Percentiles rank a stretch among this genome's conserved stretches.
Evolutionary conservation across 2,329 filamentous ascomycete genomes (phyloP).

Genomic region (Fusarium tuaranense): DNA sequence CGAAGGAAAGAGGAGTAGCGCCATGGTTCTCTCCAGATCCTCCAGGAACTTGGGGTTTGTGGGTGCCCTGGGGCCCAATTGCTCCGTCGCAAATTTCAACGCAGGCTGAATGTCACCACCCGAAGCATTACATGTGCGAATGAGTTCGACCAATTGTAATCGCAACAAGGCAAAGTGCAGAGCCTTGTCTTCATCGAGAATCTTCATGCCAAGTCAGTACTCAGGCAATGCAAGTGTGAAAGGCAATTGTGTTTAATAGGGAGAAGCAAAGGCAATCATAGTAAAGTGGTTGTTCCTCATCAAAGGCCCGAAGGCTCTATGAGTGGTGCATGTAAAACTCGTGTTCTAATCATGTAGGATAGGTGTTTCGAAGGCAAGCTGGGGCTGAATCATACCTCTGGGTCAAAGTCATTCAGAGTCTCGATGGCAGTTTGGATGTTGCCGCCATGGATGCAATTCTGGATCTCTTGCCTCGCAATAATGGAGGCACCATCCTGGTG

Average conservation of each 20-base stretch:
- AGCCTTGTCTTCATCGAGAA: conserved; percentile 84
- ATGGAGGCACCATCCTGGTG: conserved; percentile 80
- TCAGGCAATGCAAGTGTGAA: neutral
- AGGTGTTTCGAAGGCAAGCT: conserved; percentile 49
- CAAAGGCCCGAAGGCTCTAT: conserved; percentile 88
- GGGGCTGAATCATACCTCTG: conserved; percentile 76
- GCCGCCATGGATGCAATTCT: conserved; percentile 85
- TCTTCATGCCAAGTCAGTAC: conserved; percentile 64
- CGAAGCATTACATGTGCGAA: conserved; percentile 77
- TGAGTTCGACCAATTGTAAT: conserved; percentile 93
- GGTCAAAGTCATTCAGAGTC: conserved; percentile 88
- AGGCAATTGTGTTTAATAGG: conserved; percentile 6
- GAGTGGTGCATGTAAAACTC: conserved; percentile 99
- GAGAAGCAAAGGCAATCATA: conserved; percentile 47
- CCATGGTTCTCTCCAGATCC: conserved; percentile 93
- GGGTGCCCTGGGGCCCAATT: conserved; percentile 88
- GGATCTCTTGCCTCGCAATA: conserved; percentile 82
- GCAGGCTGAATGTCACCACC: conserved; percentile 82
- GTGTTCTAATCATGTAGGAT: conserved; percentile 84
- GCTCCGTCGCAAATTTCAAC: conserved; percentile 86
- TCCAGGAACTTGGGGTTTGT: conserved; percentile 84
- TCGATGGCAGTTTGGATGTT: conserved; percentile 89
- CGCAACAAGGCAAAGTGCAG: conserved; percentile 92
- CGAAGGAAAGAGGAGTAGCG: conserved; percentile 87
- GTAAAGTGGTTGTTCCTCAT: conserved; percentile 84